Evolutionary conservation across 164 flowering plant species (phyloP).

Genomic region (Umbellularia californica): DNA sequence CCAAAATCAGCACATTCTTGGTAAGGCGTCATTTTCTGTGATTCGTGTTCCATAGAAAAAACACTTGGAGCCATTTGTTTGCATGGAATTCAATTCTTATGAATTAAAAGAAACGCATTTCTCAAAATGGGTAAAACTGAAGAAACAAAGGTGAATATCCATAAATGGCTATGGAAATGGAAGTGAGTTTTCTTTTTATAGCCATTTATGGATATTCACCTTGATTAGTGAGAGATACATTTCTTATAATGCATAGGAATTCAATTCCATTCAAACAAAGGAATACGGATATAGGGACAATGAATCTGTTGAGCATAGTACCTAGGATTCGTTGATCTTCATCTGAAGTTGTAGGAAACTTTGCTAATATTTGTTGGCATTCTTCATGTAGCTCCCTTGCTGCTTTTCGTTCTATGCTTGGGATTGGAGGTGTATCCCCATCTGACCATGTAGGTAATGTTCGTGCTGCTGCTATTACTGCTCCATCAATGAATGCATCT

Average conservation of each 20-base stretch:
- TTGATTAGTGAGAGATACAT: no score
- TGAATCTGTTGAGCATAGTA: conserved; percentile 18
- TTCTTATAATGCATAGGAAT: not conserved
- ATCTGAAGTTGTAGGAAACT: conserved; percentile 66
- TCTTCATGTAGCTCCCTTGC: conserved; percentile 75
- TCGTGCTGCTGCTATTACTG: conserved; percentile 92
- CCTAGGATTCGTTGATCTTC: conserved; percentile 83
- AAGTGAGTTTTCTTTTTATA: no score
- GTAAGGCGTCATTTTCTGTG: no score
- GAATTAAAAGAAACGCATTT: no score
- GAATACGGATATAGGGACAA: not conserved
- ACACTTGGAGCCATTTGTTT: no score
- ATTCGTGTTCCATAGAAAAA: no score
- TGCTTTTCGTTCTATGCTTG: conserved; percentile 76
- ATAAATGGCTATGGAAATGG: no score
- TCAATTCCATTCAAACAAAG: not conserved
- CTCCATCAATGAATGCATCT: conserved; percentile 79
- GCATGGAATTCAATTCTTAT: no score
- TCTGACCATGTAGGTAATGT: conserved; percentile 94
- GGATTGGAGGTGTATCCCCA: conserved; percentile 75
- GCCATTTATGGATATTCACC: no score
- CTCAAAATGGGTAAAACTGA: no score
- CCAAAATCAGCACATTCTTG: no score
- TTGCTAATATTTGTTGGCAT: conserved; percentile 74
- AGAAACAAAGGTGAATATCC: no score